Conservation (phyloP, 2,329 filamentous ascomycete species). For the Ceratocystis destructans region DNA sequence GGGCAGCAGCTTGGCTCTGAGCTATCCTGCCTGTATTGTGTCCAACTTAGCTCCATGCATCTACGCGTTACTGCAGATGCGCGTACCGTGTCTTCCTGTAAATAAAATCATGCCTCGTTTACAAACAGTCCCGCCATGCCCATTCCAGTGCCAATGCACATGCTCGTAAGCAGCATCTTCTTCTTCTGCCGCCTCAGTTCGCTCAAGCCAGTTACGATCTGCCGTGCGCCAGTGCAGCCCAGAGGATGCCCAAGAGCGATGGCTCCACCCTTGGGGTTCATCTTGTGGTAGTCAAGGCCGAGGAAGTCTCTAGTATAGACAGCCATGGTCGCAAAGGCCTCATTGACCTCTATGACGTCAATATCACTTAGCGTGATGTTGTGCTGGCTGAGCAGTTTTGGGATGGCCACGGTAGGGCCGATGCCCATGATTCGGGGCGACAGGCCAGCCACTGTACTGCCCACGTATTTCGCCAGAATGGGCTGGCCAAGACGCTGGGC, state of each 20-base stretch:
- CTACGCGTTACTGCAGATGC: background rate
- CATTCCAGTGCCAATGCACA: constrained; percentile 65
- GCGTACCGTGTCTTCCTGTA: background rate
- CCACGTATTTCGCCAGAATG: constrained; percentile 88
- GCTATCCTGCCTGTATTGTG: no score
- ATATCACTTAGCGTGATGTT: constrained; percentile 67
- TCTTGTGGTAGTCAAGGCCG: constrained; percentile 57
- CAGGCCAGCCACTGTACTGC: constrained; percentile 78
- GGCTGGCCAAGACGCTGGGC: constrained; percentile 78
- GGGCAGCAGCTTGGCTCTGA: no score
- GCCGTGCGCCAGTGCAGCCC: constrained; percentile 62
- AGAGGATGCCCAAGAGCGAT: constrained; percentile 74
- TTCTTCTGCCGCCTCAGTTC: constrained; percentile 74
- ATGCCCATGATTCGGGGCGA: constrained; percentile 96
- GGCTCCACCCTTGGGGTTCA: constrained; percentile 70
- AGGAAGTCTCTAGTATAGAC: constrained; percentile 76
- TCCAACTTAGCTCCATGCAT: no score
- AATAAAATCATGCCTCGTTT: constrained; percentile 34
- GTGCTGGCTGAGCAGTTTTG: constrained; percentile 73
- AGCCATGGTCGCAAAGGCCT: constrained; percentile 95
- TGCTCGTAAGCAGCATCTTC: constrained; percentile 82
- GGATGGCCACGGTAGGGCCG: constrained; percentile 57
- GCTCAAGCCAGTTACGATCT: constrained; percentile 80
- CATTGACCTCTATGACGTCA: constrained; percentile 88
- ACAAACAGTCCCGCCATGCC: constrained; percentile 55